These are phyloP conservation scores for Juglanconis sp. DNA, from an alignment of 2,329 filamentous ascomycete species.

Conservation along the genomic window DNA sequence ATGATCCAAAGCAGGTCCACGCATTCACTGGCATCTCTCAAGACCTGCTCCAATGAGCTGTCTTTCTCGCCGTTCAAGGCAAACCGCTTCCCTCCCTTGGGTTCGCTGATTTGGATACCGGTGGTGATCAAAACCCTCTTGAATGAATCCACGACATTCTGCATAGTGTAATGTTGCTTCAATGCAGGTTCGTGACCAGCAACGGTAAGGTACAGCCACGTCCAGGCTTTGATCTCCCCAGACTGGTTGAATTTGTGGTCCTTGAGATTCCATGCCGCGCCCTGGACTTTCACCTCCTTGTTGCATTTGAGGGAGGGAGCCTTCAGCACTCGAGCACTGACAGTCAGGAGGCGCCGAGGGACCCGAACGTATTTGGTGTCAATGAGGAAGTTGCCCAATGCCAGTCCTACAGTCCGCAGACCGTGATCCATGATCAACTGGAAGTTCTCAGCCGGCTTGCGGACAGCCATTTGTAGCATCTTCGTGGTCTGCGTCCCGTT, in stretches of 20 bases:
- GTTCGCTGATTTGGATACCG: conserved; percentile 9
- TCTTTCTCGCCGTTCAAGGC: neutral
- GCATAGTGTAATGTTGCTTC: neutral
- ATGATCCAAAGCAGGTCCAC: conserved; percentile 47
- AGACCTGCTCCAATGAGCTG: neutral
- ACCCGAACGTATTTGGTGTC: conserved; percentile 43
- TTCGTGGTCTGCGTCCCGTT: conserved; percentile 47
- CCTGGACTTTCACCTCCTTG: neutral
- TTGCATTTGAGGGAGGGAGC: conserved; percentile 52
- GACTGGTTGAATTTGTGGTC: conserved; percentile 45
- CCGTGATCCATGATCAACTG: conserved; percentile 50
- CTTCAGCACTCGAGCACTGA: conserved; percentile 57
- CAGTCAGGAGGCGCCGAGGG: conserved; percentile 51
- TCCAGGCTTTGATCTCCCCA: conserved; percentile 38
- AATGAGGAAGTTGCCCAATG: conserved; percentile 32
- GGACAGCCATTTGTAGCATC: conserved; percentile 62
- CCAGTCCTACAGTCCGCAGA: conserved; percentile 44
- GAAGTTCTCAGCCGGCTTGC: conserved; percentile 52
- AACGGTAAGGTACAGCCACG: conserved; percentile 26
- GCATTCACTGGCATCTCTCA: neutral
- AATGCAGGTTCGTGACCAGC: neutral
- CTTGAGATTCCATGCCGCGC: conserved; percentile 54
- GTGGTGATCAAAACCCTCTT: neutral
- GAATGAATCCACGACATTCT: conserved; percentile 1
- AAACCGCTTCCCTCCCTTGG: neutral